A percentile compares a stretch with the other conserved stretches of the same genome.
Evolutionary conservation across 2,329 filamentous ascomycete species (phyloP).

Genomic region (Penicillium glabrum): DNA sequence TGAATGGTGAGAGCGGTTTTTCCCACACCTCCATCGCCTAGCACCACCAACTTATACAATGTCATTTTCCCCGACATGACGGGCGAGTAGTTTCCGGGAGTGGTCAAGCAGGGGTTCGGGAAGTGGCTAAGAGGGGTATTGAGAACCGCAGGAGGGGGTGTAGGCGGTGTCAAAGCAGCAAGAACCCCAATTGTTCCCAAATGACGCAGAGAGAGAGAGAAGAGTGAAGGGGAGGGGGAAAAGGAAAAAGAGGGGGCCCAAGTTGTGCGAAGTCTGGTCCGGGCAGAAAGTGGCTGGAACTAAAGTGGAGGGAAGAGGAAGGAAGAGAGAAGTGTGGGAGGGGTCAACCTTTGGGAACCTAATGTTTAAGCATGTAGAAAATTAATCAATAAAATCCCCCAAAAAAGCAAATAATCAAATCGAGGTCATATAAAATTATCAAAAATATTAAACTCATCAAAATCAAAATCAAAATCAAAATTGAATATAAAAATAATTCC

Average conservation of each 20-base stretch:
- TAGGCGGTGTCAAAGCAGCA: not conserved
- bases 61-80: constrained; percentile 90
- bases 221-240: constrained; percentile 2
- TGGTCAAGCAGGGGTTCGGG: constrained; percentile 1
- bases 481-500: not conserved
- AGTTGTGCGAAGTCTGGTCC: constrained; percentile 20
- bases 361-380: not conserved
- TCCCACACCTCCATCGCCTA: constrained; percentile 90
- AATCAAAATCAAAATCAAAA: not conserved
- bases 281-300: constrained; percentile 21
- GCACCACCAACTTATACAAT: constrained; percentile 91
- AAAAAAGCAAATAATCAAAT: not conserved
- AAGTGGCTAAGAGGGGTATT: not conserved
- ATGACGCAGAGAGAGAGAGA: constrained; percentile 4
- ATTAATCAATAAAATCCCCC: not conserved
- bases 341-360: not conserved
- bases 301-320: constrained; percentile 13
- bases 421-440: not conserved
- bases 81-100: constrained; percentile 24
- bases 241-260: constrained; percentile 5
- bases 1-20: constrained; percentile 93
- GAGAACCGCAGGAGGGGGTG: not conserved
- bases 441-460: not conserved
- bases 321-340: not conserved
- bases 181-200: not conserved